Evolutionary conservation across 495 filamentous ascomycete genomes (phyloP).

Genomic region (Penicillium cataractarum): DNA sequence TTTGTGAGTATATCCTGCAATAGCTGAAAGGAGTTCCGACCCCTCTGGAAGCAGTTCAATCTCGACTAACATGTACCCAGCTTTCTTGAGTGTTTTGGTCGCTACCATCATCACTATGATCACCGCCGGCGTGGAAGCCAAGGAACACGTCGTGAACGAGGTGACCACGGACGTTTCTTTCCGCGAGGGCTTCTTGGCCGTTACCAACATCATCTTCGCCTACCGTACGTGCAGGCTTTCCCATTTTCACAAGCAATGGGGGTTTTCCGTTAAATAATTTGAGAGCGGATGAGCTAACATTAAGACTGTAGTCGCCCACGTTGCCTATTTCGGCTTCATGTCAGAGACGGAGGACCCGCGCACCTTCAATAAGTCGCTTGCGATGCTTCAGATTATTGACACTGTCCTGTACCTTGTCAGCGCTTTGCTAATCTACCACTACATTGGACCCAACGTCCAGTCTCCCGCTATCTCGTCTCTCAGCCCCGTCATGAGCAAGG

Average conservation of each 20-base stretch:
- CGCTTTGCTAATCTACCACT: slow-evolving; percentile 64
- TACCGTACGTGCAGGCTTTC: slow-evolving; percentile 40
- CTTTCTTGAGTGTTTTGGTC: slow-evolving; percentile 65
- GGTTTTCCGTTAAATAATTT: background rate
- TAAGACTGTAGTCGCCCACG: slow-evolving; percentile 56
- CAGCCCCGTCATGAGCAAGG: slow-evolving; percentile 62
- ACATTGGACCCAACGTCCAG: slow-evolving; percentile 67
- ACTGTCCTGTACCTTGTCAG: slow-evolving; percentile 62
- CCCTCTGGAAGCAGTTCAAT: background rate
- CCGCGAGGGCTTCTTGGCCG: slow-evolving; percentile 34
- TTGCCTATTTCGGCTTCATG: slow-evolving; percentile 76
- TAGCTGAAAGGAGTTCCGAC: background rate
- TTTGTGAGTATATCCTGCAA: slow-evolving; percentile 37
- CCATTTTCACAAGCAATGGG: no score
- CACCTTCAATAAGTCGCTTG: slow-evolving; percentile 68
- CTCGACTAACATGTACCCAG: slow-evolving; percentile 16
- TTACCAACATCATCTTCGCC: slow-evolving; percentile 47
- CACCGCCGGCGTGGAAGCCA: slow-evolving; percentile 53
- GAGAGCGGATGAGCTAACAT: slow-evolving; percentile 9
- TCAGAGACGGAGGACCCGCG: slow-evolving; percentile 70
- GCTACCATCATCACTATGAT: slow-evolving; percentile 75
- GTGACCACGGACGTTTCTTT: slow-evolving; percentile 27
- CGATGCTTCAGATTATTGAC: slow-evolving; percentile 63
- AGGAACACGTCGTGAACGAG: slow-evolving; percentile 23
- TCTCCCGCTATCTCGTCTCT: slow-evolving; percentile 73